Percentiles rank a stretch among this genome's conserved stretches.
Evolutionary conservation across 257 asterid genomes (phyloP).

Genomic region (Orobanche coerulescens): DNA sequence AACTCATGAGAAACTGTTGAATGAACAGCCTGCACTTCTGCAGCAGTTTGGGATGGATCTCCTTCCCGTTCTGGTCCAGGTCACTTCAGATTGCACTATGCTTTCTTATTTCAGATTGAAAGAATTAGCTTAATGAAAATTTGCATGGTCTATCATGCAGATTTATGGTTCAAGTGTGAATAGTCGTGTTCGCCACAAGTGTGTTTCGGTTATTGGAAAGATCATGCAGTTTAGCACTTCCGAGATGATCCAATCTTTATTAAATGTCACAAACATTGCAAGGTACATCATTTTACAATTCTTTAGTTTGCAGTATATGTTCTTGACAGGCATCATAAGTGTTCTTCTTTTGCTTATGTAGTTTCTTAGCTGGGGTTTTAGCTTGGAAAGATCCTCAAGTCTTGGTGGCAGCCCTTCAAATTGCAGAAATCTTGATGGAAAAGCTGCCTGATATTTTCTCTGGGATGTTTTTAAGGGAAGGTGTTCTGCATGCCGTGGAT

Average conservation of each 20-base stretch:
- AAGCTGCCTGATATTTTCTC: slow-evolving; percentile 68
- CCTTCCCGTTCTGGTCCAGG: slow-evolving; percentile 78
- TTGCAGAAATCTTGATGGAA: slow-evolving; percentile 78
- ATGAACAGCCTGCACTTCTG: slow-evolving; percentile 73
- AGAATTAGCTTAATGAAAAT: not conserved
- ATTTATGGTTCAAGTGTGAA: slow-evolving; percentile 80
- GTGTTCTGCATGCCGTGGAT: slow-evolving; percentile 79
- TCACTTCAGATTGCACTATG: slow-evolving; percentile 14
- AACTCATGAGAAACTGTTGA: slow-evolving; percentile 55
- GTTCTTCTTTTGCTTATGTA: slow-evolving; percentile 22
- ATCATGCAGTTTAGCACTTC: slow-evolving; percentile 72
- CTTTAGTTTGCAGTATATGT: not conserved
- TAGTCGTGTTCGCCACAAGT: slow-evolving; percentile 79
- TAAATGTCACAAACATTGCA: slow-evolving; percentile 52
- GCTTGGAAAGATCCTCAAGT: slow-evolving; percentile 95
- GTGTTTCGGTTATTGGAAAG: slow-evolving; percentile 74
- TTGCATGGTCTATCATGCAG: slow-evolving; percentile 33
- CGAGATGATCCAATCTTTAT: slow-evolving; percentile 59
- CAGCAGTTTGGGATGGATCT: slow-evolving; percentile 78
- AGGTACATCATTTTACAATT: slow-evolving; percentile 34
- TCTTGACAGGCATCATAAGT: slow-evolving; percentile 3
- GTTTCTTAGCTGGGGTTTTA: slow-evolving; percentile 77
- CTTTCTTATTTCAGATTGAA: not conserved
- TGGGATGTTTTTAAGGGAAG: slow-evolving; percentile 76
- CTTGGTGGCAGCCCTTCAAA: slow-evolving; percentile 71